Conservation (phyloP, 1,284 basidiomycete species). For the Tilletia caries region DNA sequence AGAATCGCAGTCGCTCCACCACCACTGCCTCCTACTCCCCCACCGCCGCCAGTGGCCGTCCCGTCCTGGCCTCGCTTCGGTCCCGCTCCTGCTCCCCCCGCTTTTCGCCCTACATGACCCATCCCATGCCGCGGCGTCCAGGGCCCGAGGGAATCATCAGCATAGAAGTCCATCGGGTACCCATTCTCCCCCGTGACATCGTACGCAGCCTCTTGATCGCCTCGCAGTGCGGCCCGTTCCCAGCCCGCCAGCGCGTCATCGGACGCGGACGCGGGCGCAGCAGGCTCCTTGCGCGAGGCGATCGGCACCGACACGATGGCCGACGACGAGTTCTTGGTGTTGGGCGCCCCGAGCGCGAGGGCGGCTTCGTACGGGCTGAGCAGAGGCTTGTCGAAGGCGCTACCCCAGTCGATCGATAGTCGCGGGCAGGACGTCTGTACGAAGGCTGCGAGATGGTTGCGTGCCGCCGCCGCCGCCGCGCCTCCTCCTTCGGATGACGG, state of each 20-base stretch:
- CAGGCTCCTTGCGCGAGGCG: conserved; percentile 24
- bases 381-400: conserved; percentile 80
- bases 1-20: conserved; percentile 3
- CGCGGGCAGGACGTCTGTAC: conserved; percentile 94
- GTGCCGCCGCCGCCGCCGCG: not conserved
- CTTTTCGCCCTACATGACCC: conserved; percentile 18
- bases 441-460: conserved; percentile 71
- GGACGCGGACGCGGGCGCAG: too few relatives aligned
- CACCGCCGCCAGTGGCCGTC: not conserved
- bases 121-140: conserved; percentile 56
- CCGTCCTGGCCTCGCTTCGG: not conserved
- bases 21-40: not conserved
- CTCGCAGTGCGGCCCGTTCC: conserved; percentile 32
- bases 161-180: conserved; percentile 98
- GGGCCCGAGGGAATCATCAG: conserved; percentile 64
- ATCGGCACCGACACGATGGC: conserved; percentile 45
- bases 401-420: conserved; percentile 87
- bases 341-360: conserved; percentile 68
- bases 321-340: conserved; percentile 21
- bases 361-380: conserved; percentile 91
- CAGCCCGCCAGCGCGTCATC: conserved; percentile 25
- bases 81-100: not conserved
- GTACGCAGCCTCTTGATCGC: not conserved
- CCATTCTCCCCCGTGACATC: conserved; percentile 52
- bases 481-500: conserved; percentile 13